Conservation (phyloP, 352 stramenopile genomes). For the Globisporangium irregulare region DNA sequence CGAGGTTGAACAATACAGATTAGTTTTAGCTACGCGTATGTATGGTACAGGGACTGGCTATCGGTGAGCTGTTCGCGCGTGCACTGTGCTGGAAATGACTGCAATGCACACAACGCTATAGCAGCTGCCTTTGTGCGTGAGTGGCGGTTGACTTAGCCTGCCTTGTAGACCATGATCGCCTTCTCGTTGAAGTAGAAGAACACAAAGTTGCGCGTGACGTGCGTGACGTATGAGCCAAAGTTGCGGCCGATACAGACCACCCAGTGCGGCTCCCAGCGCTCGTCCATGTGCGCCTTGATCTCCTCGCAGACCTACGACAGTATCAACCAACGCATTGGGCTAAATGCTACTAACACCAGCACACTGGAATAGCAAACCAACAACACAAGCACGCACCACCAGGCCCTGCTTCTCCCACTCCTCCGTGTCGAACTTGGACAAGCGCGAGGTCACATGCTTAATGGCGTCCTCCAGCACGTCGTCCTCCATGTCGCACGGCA, state of each 20-base stretch:
- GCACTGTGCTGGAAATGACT: not conserved
- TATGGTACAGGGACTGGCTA: no score
- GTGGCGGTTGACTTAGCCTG: conserved; percentile 37
- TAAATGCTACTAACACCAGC: not conserved
- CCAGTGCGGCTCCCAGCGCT: conserved; percentile 78
- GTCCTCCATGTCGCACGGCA: conserved; percentile 88
- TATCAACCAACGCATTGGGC: not conserved
- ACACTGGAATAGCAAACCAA: not conserved
- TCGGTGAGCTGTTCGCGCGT: no score
- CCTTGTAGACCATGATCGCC: conserved; percentile 85
- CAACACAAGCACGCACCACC: conserved; percentile 26
- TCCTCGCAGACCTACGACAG: conserved; percentile 65
- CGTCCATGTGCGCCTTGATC: conserved; percentile 76
- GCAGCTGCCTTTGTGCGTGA: not conserved
- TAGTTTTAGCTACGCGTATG: no score
- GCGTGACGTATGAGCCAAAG: conserved; percentile 92
- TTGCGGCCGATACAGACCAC: conserved; percentile 89
- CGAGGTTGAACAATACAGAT: no score
- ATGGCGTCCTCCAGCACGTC: conserved; percentile 86
- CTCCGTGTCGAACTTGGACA: conserved; percentile 74
- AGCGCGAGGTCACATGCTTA: conserved; percentile 61
- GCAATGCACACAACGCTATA: not conserved
- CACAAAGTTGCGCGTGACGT: conserved; percentile 91
- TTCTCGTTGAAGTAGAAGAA: conserved; percentile 92
- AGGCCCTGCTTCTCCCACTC: conserved; percentile 84